phyloP scores from a whole-genome alignment of 495 filamentous ascomycete species.

The Evansstolkia leycettana region DNA sequence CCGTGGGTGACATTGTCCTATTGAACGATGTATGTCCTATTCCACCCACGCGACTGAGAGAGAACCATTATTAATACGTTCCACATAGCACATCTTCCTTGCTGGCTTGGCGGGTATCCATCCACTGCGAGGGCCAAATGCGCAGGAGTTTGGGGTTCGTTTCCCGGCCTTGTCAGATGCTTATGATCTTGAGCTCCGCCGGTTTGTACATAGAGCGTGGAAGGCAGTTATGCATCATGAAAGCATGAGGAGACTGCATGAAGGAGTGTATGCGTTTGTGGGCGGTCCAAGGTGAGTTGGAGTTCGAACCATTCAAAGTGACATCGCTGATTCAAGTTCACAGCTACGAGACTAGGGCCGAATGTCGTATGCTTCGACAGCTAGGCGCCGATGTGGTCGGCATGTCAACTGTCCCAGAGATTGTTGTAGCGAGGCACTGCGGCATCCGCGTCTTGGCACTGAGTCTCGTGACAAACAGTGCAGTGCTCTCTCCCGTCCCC shows the following conservation, averaged over 20 bases:
- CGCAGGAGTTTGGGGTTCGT: constrained; percentile 52
- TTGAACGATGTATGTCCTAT: constrained; percentile 49
- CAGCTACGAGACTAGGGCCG: constrained; percentile 66
- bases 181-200: constrained; percentile 58
- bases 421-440: constrained; percentile 60
- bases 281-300: constrained; percentile 53
- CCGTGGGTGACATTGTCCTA: constrained; percentile 60
- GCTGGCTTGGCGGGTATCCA: constrained; percentile 58
- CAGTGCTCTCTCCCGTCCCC: constrained; percentile 50
- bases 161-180: constrained; percentile 67
- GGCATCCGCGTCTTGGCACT: constrained; percentile 59
- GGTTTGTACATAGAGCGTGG: constrained; percentile 50
- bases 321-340: constrained; percentile 2
- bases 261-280: constrained; percentile 68
- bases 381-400: constrained; percentile 64
- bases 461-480: constrained; percentile 66
- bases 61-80: constrained; percentile 13
- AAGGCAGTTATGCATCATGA: constrained; percentile 28
- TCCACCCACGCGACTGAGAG: not conserved
- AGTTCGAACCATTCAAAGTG: not conserved
- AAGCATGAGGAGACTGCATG: constrained; percentile 43
- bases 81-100: constrained; percentile 53
- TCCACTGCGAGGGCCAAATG: constrained; percentile 61
- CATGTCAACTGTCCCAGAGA: constrained; percentile 72
- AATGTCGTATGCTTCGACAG: constrained; percentile 57